Evolutionary conservation across 441 rosid genomes (phyloP), one percentile per base, ranked within the genome.

Genomic region (Pelargonium australe): DNA sequence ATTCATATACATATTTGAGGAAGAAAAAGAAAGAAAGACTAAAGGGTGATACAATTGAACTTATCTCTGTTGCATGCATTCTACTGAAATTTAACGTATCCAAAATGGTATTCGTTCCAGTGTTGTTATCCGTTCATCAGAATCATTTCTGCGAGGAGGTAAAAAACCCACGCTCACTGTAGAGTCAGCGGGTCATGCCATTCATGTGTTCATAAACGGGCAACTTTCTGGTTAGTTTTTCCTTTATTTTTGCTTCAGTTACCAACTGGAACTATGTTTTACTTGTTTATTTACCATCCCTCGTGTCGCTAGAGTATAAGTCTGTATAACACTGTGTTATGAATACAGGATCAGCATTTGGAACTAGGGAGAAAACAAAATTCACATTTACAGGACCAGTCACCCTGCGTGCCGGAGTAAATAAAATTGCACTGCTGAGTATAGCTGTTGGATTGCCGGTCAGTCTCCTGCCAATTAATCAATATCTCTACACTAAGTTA

Each of bases 401-500:
- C 84, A 86, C 86, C 81, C 78, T 95, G 72, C 91, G 11, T 62
- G 81, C 93, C 67, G 98, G 98, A 75, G 82, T 77, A 65, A 95
- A 95, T 85, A 85, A 70, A 81, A 92, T 95, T 28, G 96, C 97
- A 1, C 83, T 92, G 74, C 86, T 95, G 69, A 95, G 99, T 71
- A 89, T 95, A 55, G 95, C 98, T 10, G 91, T 92, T 80, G 99
- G 99, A 65, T 83, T 95, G 77, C 98, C 91, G 5, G 99, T 95
- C 68, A 83, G 91, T 84, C 72, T 74, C 62, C 65, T 67, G 37
- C 34, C 58, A 12, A 51, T 49, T 1, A 45, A 7, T 51, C 58
- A 12, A 49, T 51, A n/a, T 13, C 16, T 51, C n/a, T 2, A 51
- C 16, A 16, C 63, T 41, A 3, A 25, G 65, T 49, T 13, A 51